Percentiles rank a stretch among this genome's conserved stretches.
Evolutionary conservation across 176 grass and related monocot genomes (phyloP).

Genomic region (Poa pratensis): DNA sequence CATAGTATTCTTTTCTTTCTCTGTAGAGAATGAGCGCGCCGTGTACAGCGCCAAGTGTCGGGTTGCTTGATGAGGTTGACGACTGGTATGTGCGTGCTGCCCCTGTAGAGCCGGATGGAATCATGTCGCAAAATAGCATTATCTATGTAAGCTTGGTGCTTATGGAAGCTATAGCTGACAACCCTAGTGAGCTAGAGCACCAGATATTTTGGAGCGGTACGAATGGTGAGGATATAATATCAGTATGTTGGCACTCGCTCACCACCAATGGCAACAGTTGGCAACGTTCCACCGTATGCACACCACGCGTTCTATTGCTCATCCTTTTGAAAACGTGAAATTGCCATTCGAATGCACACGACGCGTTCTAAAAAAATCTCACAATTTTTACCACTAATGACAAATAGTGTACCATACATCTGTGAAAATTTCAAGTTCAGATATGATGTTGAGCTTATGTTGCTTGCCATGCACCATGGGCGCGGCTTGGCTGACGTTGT

Average conservation of each 20-base stretch:
- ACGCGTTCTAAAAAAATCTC: not conserved
- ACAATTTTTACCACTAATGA: not conserved
- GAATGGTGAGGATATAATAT: not conserved
- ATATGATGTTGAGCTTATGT: not conserved
- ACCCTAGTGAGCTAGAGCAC: not conserved
- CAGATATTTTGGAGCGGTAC: not conserved
- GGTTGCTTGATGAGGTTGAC: slow-evolving; percentile 13
- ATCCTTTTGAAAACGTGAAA: not conserved
- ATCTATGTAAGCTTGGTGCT: no score
- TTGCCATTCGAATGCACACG: not conserved
- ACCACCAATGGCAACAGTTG: not conserved
- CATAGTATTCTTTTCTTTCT: not conserved
- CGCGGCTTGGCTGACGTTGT: no score
- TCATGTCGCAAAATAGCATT: slow-evolving; percentile 29
- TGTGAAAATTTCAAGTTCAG: not conserved
- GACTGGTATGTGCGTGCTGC: slow-evolving; percentile 9
- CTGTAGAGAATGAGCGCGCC: not conserved
- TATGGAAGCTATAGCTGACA: no score
- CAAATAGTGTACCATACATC: not conserved
- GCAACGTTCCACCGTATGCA: not conserved
- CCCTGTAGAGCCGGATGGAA: slow-evolving; percentile 13
- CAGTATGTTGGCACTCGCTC: not conserved
- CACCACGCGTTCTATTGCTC: not conserved
- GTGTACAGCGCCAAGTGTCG: not conserved
- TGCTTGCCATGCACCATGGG: no score